Percentiles rank a stretch among this genome's conserved stretches.
These are phyloP conservation scores for Coprinopsis strossmayeri DNA, from an alignment of 768 basidiomycete genomes.

Conservation along the genomic window DNA sequence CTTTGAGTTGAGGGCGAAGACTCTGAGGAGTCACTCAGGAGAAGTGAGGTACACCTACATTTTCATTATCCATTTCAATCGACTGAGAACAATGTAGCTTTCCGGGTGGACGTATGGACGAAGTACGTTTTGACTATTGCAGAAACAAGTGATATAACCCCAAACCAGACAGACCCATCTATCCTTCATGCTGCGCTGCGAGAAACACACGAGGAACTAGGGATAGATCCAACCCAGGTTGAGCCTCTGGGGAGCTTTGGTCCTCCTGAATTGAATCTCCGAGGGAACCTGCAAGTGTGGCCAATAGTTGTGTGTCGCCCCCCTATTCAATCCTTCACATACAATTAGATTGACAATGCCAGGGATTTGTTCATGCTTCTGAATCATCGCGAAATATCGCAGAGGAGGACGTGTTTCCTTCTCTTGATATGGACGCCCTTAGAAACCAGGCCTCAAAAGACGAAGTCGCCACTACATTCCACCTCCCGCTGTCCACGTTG, in stretches of 20 bases:
- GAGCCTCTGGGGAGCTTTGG: constrained; percentile 63
- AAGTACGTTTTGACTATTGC: constrained; percentile 30
- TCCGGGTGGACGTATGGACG: constrained; percentile 67
- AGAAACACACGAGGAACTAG: constrained; percentile 72
- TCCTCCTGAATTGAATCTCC: constrained; percentile 52
- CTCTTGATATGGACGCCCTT: constrained; percentile 47
- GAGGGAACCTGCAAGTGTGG: constrained; percentile 60
- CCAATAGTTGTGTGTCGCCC: constrained; percentile 60
- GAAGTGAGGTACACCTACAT: constrained; percentile 58
- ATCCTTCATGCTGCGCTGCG: constrained; percentile 55
- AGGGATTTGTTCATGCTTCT: constrained; percentile 34
- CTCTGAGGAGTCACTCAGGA: constrained; percentile 66
- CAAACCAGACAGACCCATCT: constrained; percentile 42
- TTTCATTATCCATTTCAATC: background rate
- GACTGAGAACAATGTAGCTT: constrained; percentile 38
- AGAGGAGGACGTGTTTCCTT: constrained; percentile 48
- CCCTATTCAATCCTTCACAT: background rate
- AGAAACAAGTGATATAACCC: constrained; percentile 11
- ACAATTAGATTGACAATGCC: background rate
- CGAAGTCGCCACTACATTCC: constrained; percentile 69
- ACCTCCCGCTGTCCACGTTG: constrained; percentile 55
- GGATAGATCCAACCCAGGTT: constrained; percentile 50
- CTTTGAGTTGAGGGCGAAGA: constrained; percentile 62
- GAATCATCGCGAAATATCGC: constrained; percentile 12
- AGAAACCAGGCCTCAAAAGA: constrained; percentile 37